Evolutionary conservation across 306 rosid genomes (phyloP), one percentile per base, ranked within the genome.

Genomic region (Boehmeria nivea): DNA sequence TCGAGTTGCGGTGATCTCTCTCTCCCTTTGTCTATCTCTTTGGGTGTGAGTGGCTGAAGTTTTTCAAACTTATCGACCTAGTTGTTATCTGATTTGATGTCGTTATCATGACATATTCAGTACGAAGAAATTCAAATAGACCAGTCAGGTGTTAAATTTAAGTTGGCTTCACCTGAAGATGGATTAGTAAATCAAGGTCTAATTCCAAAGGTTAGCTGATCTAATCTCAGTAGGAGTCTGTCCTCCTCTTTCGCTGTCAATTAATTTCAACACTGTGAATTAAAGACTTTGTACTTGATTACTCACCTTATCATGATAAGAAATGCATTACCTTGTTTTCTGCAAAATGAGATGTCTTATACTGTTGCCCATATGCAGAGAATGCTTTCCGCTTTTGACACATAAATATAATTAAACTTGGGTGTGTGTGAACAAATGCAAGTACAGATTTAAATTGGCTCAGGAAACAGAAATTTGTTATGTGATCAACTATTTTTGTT

Each of bases 201-300:
- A 43, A 4, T 86, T 59, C 98, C 94, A 17, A 87, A 90, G 95
- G 98, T 90, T 43, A 68, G 79, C 69, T 33, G 46, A 68, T 45
- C 48, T 61, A 42, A 40, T 60, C 42, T 55, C 53, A 17, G n/a
- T 22, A 21, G n/a, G 8, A 26, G 18, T 15, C 37, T 51, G 23
- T n/a, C n/a, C n/a, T n/a, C n/a, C n/a, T n/a, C n/a, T n/a, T n/a
- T n/a, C n/a, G n/a, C n/a, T n/a, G n/a, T n/a, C n/a, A n/a, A n/a
- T 51, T 17, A 33, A 4, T 33, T 33, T 33, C 38, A 33, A 33
- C 11, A 4, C 38, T 33, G 38, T 33, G 11, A 33, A 4, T 33
- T 4, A 33, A 33, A 5, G 5, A 33, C 38, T 33, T 33, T 33
- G 5, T 11, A 33, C 38, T 4, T 33, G 38, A 33, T 33, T 33